phyloP scores from a whole-genome alignment of 2,329 filamentous ascomycete species.

The Tolypocladium amazonense region DNA sequence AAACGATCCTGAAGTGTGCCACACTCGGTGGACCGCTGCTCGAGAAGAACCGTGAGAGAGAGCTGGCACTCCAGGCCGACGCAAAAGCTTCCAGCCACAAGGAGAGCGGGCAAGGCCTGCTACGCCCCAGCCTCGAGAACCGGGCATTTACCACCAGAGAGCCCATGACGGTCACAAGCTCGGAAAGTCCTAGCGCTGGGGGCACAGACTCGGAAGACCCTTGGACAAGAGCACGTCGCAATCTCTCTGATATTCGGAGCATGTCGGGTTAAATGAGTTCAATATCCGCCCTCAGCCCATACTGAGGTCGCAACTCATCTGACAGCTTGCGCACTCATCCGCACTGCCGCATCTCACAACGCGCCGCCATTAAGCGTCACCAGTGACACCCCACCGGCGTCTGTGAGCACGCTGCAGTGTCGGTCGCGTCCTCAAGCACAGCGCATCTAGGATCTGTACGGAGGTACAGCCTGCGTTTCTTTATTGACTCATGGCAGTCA shows the following conservation, averaged over 20 bases:
- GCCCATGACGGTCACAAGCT: slow-evolving; percentile 38
- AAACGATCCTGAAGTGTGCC: slow-evolving; percentile 93
- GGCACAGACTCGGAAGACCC: slow-evolving; percentile 32
- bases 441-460: too few relatives aligned
- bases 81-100: slow-evolving; percentile 32
- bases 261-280: slow-evolving; percentile 20
- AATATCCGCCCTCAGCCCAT: slow-evolving; percentile 11
- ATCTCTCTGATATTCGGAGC: slow-evolving; percentile 27
- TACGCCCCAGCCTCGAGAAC: slow-evolving; percentile 35
- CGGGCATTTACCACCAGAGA: slow-evolving; percentile 63
- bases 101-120: slow-evolving; percentile 23
- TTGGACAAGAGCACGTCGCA: slow-evolving; percentile 38
- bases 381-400: background rate
- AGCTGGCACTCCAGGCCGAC: slow-evolving; percentile 40
- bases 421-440: background rate
- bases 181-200: slow-evolving; percentile 53
- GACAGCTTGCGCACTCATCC: background rate
- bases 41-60: slow-evolving; percentile 60
- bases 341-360: background rate
- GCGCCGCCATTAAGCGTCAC: background rate
- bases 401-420: background rate
- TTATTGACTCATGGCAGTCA: background rate
- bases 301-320: slow-evolving; percentile 17
- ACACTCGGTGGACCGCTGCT: slow-evolving; percentile 78
- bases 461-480: background rate